A percentile compares a stretch with the other conserved stretches of the same genome.
Conservation (phyloP, 768 basidiomycete species). For the Xerocomellus dryophilus region DNA sequence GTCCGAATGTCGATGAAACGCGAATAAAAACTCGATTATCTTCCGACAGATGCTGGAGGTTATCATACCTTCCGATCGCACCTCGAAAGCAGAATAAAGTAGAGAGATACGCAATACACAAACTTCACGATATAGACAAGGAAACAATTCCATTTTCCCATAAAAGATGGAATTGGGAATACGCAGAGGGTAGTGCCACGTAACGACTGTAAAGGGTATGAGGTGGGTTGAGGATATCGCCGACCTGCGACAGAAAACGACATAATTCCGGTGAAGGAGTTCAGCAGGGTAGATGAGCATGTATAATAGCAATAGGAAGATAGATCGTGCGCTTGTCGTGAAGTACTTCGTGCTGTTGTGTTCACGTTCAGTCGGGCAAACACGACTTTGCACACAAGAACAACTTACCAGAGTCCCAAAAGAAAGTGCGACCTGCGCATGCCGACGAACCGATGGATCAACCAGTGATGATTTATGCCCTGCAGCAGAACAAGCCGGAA, state of each 20-base stretch:
- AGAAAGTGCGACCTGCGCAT: constrained; percentile 31
- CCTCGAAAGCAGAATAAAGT: constrained; percentile 30
- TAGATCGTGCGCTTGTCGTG: constrained; percentile 34
- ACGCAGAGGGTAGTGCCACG: constrained; percentile 16
- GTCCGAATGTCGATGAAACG: not conserved
- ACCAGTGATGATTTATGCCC: constrained; percentile 43
- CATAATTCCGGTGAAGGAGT: constrained; percentile 24
- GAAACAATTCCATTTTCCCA: constrained; percentile 14
- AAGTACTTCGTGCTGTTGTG: constrained; percentile 25
- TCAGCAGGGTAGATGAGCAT: constrained; percentile 34
- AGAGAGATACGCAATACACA: constrained; percentile 31
- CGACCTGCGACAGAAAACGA: constrained; percentile 32
- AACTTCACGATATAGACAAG: constrained; percentile 28
- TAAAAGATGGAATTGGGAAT: constrained; percentile 5
- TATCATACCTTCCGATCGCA: constrained; percentile 10
- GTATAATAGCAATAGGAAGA: constrained; percentile 32
- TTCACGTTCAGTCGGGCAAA: constrained; percentile 1
- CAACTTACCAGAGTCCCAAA: constrained; percentile 25
- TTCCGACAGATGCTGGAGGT: constrained; percentile 10
- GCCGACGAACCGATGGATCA: constrained; percentile 23
- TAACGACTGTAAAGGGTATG: constrained; percentile 34
- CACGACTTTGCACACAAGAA: too few relatives aligned
- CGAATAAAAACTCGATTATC: constrained; percentile 26
- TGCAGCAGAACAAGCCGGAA: constrained; percentile 67
- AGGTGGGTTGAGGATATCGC: constrained; percentile 24